Evolutionary conservation across 768 basidiomycete genomes (phyloP).

Genomic region (Russula olivacea): DNA sequence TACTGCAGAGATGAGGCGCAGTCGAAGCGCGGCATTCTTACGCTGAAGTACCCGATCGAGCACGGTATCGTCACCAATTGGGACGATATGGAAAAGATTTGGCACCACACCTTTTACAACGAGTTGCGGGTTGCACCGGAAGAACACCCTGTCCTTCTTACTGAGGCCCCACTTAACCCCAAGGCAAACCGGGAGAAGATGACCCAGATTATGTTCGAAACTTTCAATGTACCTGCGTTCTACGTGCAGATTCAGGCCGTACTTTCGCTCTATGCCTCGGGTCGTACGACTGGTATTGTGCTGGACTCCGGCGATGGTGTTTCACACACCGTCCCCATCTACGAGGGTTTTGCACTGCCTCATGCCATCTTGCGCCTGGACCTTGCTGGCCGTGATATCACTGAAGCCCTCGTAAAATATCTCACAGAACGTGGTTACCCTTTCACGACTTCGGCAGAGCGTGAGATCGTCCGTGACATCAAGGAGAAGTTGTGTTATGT

Average conservation of each 20-base stretch:
- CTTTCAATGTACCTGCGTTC: constrained; percentile 70
- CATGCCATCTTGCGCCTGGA: constrained; percentile 93
- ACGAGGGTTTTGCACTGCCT: constrained; percentile 89
- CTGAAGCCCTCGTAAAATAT: constrained; percentile 76
- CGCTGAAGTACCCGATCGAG: constrained; percentile 89
- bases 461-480: constrained; percentile 94
- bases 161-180: constrained; percentile 69
- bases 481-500: constrained; percentile 94
- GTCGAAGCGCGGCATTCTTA: constrained; percentile 91
- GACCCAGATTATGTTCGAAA: constrained; percentile 79
- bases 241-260: constrained; percentile 73
- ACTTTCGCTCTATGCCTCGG: constrained; percentile 81
- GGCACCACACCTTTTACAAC: constrained; percentile 95
- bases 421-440: constrained; percentile 88
- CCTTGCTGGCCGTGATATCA: constrained; percentile 88
- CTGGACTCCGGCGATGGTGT: constrained; percentile 97
- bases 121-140: constrained; percentile 74
- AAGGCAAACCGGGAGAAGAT: constrained; percentile 71
- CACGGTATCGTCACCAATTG: constrained; percentile 97
- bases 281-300: constrained; percentile 92
- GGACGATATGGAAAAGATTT: constrained; percentile 99
- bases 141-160: constrained; percentile 67
- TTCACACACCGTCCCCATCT: constrained; percentile 93
- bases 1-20: constrained; percentile 75
- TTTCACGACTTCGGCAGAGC: constrained; percentile 90